Evolutionary conservation across 2,329 filamentous ascomycete species (phyloP), one percentile per base, ranked within the genome.

Genomic region (Paramyrothecium roridum): DNA sequence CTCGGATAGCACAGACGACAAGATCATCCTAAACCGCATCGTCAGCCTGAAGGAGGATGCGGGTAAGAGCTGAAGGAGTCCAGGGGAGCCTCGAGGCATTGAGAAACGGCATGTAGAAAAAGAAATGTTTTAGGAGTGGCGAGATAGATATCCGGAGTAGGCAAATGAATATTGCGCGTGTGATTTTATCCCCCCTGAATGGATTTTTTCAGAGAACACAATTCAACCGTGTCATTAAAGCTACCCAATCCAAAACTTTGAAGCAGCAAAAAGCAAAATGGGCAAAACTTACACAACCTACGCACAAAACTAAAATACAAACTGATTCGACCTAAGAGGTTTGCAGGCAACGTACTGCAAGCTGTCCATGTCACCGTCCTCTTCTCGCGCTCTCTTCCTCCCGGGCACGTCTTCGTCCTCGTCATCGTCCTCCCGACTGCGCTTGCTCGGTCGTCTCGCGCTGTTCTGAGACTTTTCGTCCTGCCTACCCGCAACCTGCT

Each of bases 1-100:
- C 69, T 84, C 82, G 51, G 91, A 96, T 65, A 90, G 86, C 57
- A 89, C 85, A 1, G 83, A 85, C 33, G 89, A 91, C n/a, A 90
- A 88, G 71, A 79, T 96, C 61, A 84, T 98, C 50, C 76, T 98
- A 30, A 98, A 98, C 76, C 83, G 91, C 52, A 97, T 98, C 66
- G 93, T 98, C 21, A 90, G 89, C 50, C 73, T 97, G 67, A 96
- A 96, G 77, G 93, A 96, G 73, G 91, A 96, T 67, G 76, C 83
- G n/a, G 85, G 85, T 54, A 92, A 92, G 80, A 69, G 64, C 45
- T 67, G 60, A 54, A 45, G 13, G 37, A 17, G 37, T 17, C 6
- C 7, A 7, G 7, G 37, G n/a, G 16, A 43, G n/a, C 3, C 13
- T 43, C 12, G n/a, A 30, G 26, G 4, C 10, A 30, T 30, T 30